These are phyloP conservation scores for Globisporangium acanthophoron DNA, from an alignment of 352 stramenopile genomes.

Conservation along the genomic window DNA sequence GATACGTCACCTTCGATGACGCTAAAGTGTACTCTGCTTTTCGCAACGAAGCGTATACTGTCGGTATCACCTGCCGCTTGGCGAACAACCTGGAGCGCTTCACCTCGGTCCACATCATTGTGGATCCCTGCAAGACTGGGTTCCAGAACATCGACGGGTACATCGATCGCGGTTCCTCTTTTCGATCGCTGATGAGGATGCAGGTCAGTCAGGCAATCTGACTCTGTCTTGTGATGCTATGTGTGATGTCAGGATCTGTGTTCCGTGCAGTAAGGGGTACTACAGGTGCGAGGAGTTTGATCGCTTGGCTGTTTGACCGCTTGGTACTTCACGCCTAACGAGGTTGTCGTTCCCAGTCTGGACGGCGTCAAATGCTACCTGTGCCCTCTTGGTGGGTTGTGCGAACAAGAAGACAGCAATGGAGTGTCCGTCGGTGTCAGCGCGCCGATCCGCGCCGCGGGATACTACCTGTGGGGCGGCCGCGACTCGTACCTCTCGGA, in stretches of 20 bases:
- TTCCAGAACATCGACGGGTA: conserved; percentile 63
- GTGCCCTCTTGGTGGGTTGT: conserved; percentile 49
- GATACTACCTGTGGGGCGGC: conserved; percentile 41
- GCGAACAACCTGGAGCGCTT: conserved; percentile 9
- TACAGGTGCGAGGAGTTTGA: conserved; percentile 38
- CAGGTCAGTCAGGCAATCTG: neutral
- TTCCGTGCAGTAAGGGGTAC: conserved; percentile 50
- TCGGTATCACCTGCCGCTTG: conserved; percentile 42
- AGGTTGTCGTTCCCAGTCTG: conserved; percentile 24
- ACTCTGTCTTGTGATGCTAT: neutral
- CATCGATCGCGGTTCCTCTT: neutral
- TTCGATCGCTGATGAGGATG: neutral
- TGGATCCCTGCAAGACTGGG: conserved; percentile 48
- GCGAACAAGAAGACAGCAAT: conserved; percentile 28
- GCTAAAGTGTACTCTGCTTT: conserved; percentile 31
- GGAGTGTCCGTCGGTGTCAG: conserved; percentile 32
- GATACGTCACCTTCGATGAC: conserved; percentile 47
- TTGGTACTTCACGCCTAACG: neutral
- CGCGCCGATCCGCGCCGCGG: conserved; percentile 29
- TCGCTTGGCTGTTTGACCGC: neutral
- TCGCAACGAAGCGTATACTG: conserved; percentile 23
- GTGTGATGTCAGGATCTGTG: conserved; percentile 26
- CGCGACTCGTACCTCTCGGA: conserved; percentile 30
- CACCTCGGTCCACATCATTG: conserved; percentile 29
- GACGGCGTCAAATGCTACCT: conserved; percentile 57